Percentiles rank a stretch among this genome's conserved stretches.
phyloP scores from a whole-genome alignment of 352 stramenopile species.

The Globisporangium rhizosaccharum region DNA sequence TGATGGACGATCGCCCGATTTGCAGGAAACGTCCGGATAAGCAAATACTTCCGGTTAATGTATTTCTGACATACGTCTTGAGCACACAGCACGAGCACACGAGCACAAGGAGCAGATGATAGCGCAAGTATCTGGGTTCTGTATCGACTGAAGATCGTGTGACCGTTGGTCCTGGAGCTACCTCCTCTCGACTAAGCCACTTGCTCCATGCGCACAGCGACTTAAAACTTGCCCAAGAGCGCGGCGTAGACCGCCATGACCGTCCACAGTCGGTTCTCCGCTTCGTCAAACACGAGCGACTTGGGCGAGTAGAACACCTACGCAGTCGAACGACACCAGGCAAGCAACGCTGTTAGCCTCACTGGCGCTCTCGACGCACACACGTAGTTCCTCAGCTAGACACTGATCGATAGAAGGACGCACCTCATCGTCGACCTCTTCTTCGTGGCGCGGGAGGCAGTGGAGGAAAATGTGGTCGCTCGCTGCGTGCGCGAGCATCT shows the following conservation, averaged over 20 bases:
- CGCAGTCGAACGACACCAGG: not conserved
- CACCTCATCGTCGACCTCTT: slow-evolving; percentile 97
- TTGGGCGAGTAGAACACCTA: slow-evolving; percentile 93
- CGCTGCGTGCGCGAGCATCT: slow-evolving; percentile 90
- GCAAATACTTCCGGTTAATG: no score
- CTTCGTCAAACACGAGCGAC: slow-evolving; percentile 96
- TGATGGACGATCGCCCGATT: no score
- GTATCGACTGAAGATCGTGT: no score
- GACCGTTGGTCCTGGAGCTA: no score
- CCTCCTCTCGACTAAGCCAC: no score
- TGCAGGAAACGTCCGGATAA: no score
- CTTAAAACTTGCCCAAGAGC: slow-evolving; percentile 52
- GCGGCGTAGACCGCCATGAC: slow-evolving; percentile 95
- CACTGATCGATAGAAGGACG: not conserved
- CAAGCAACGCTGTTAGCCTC: not conserved
- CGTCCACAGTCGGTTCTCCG: slow-evolving; percentile 98
- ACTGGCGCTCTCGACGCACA: not conserved
- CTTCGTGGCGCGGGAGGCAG: slow-evolving; percentile 94
- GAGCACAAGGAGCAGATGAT: no score
- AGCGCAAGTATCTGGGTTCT: no score
- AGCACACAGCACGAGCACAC: no score
- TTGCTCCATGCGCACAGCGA: not conserved
- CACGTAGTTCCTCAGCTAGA: no score
- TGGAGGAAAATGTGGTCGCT: slow-evolving; percentile 95
- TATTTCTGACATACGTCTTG: no score